These are phyloP conservation scores for Tricharina praecox DNA, from an alignment of 495 filamentous ascomycete species.

Conservation along the genomic window DNA sequence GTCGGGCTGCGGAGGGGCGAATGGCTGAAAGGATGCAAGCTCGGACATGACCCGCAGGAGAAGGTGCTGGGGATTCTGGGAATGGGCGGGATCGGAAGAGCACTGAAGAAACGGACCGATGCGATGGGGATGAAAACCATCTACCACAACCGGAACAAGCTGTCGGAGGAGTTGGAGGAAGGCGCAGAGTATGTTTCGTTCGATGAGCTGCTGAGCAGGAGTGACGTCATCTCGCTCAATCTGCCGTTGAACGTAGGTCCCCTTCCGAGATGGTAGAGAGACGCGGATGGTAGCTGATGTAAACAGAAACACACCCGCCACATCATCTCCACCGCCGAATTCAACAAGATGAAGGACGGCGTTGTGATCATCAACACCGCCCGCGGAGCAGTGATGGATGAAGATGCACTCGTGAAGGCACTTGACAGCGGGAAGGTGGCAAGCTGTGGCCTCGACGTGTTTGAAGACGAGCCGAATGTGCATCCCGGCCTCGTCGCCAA, in stretches of 20 bases:
- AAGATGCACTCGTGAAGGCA: constrained; percentile 54
- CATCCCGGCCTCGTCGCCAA: constrained; percentile 55
- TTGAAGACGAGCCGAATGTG: constrained; percentile 57
- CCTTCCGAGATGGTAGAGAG: background rate
- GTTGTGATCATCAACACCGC: constrained; percentile 73
- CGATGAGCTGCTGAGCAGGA: constrained; percentile 46
- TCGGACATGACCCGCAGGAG: constrained; percentile 48
- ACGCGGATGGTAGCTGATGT: background rate
- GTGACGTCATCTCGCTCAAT: constrained; percentile 65
- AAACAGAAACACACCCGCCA: constrained; percentile 32
- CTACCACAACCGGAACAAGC: constrained; percentile 50
- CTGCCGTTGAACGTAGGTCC: constrained; percentile 42
- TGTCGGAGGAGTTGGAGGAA: constrained; percentile 37
- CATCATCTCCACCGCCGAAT: constrained; percentile 46
- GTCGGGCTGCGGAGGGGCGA: constrained; percentile 40
- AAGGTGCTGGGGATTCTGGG: constrained; percentile 61
- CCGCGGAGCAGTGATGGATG: constrained; percentile 61
- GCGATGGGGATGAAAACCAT: constrained; percentile 55
- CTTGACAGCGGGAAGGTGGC: constrained; percentile 51
- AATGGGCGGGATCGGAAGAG: constrained; percentile 71
- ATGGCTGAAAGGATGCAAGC: constrained; percentile 36
- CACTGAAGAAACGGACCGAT: constrained; percentile 50
- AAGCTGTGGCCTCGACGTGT: constrained; percentile 61
- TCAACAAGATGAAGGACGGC: constrained; percentile 58
- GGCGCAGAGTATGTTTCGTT: constrained; percentile 53